Conservation (phyloP, 805 yeast species). For the Brettanomyces nanus region DNA sequence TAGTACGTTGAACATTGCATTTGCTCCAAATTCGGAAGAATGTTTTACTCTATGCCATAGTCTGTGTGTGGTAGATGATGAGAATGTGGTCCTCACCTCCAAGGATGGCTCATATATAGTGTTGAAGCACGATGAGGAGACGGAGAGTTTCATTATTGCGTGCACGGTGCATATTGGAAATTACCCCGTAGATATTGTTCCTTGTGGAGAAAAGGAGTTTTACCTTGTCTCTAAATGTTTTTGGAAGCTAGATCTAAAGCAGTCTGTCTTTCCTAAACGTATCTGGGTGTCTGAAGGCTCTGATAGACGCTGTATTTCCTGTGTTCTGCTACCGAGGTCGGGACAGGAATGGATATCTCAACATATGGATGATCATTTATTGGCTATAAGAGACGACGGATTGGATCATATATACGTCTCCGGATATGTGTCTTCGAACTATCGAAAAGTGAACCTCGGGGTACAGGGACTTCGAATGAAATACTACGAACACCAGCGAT, state of each 20-base stretch:
- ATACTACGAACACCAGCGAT: conserved; percentile 16
- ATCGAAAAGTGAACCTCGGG: conserved; percentile 20
- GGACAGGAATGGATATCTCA: conserved; percentile 1
- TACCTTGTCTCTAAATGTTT: conserved; percentile 17
- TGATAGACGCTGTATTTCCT: conserved; percentile 14
- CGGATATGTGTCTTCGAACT: conserved; percentile 7
- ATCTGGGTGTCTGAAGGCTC: conserved; percentile 19
- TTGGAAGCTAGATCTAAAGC: conserved; percentile 20
- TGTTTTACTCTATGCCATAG: conserved; percentile 7
- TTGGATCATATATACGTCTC: conserved; percentile 19
- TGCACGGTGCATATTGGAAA: conserved; percentile 12
- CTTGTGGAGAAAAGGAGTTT: conserved; percentile 1
- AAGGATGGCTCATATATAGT: conserved; percentile 15
- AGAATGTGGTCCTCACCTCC: conserved; percentile 14
- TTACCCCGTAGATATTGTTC: conserved; percentile 12
- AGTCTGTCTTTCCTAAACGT: conserved; percentile 19
- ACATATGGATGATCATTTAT: conserved; percentile 10
- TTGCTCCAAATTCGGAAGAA: neutral
- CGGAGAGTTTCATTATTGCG: neutral
- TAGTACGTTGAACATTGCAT: neutral
- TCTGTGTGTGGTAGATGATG: conserved; percentile 1
- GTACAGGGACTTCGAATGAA: conserved; percentile 20
- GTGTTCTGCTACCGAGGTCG: conserved; percentile 7
- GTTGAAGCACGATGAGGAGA: conserved; percentile 1
- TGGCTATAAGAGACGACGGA: conserved; percentile 28